Evolutionary conservation across 306 rosid species (phyloP).

Genomic region (Boehmeria nivea): DNA sequence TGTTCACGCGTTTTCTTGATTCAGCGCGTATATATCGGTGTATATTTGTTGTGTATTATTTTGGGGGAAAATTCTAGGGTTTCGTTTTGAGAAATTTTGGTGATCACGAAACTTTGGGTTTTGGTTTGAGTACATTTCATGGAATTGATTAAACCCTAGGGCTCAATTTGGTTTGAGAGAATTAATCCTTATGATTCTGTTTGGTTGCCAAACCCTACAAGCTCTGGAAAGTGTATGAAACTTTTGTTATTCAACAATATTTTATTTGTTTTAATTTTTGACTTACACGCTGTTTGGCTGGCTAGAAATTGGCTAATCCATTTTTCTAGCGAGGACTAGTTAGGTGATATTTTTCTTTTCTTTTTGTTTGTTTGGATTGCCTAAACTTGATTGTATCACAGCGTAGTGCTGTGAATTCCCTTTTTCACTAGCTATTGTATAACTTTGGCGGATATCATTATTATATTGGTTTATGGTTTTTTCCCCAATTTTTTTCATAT

Average conservation of each 20-base stretch:
- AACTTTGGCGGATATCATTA: too few species aligned
- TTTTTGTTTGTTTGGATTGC: neutral
- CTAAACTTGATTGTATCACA: too few species aligned
- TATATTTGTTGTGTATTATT: neutral
- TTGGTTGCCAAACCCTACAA: too few species aligned
- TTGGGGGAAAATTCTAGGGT: conserved; percentile 22
- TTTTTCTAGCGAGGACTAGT: neutral
- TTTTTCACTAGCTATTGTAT: too few species aligned
- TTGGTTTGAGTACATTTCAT: neutral
- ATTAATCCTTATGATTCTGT: too few species aligned
- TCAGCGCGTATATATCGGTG: too few species aligned
- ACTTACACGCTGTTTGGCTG: neutral
- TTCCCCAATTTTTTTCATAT: too few species aligned
- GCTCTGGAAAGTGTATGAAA: neutral
- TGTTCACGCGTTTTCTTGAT: neutral
- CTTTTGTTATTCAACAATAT: neutral
- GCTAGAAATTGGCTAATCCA: too few species aligned
- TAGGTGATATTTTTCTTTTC: neutral
- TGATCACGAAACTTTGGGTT: conserved; percentile 2
- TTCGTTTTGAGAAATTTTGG: conserved; percentile 6
- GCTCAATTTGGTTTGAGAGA: neutral
- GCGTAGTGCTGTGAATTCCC: too few species aligned
- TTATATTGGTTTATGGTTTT: too few species aligned
- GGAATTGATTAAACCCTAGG: conserved; percentile 18
- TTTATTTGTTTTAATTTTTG: neutral